Evolutionary conservation across 1,284 basidiomycete species (phyloP).

Genomic region (Malassezia obtusa): DNA sequence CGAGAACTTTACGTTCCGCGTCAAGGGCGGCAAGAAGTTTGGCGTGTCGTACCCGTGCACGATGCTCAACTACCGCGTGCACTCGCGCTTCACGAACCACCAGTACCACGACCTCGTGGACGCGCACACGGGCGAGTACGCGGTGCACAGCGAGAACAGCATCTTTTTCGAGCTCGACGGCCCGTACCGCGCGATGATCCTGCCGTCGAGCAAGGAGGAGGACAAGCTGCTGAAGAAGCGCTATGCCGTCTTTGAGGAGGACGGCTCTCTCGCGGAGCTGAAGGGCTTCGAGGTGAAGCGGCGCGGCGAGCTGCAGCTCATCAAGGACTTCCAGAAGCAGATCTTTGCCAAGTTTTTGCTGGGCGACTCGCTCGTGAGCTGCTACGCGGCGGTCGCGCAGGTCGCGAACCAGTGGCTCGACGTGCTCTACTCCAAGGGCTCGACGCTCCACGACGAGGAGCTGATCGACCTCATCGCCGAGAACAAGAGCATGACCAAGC

Average conservation of each 20-base stretch:
- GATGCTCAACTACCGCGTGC: conserved; percentile 97
- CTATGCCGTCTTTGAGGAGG: conserved; percentile 98
- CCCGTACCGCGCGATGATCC: conserved; percentile 96
- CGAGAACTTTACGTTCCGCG: conserved; percentile 92
- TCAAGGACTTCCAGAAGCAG: conserved; percentile 99
- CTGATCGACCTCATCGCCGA: conserved; percentile 96
- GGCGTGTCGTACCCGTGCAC: conserved; percentile 96
- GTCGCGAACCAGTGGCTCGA: conserved; percentile 97
- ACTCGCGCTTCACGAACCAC: conserved; percentile 90
- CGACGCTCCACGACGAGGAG: conserved; percentile 77
- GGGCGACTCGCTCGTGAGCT: conserved; percentile 83
- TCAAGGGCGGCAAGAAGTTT: conserved; percentile 76
- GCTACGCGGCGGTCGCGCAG: conserved; percentile 84
- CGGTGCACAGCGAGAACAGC: conserved; percentile 89
- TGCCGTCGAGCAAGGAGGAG: conserved; percentile 97
- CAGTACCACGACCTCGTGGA: conserved; percentile 88
- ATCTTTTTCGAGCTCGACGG: conserved; percentile 99
- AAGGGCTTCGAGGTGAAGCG: conserved; percentile 99
- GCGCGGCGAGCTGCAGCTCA: conserved; percentile 90
- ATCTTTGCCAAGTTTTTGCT: conserved; percentile 97
- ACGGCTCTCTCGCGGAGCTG: conserved; percentile 88
- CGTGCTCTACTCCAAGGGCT: conserved; percentile 77
- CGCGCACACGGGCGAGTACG: conserved; percentile 59
- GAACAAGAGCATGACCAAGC: conserved; percentile 96
- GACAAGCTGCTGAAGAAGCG: conserved; percentile 98